Conservation (phyloP, 2,329 filamentous ascomycete genomes). For the Cordyceps tenuipes region DNA sequence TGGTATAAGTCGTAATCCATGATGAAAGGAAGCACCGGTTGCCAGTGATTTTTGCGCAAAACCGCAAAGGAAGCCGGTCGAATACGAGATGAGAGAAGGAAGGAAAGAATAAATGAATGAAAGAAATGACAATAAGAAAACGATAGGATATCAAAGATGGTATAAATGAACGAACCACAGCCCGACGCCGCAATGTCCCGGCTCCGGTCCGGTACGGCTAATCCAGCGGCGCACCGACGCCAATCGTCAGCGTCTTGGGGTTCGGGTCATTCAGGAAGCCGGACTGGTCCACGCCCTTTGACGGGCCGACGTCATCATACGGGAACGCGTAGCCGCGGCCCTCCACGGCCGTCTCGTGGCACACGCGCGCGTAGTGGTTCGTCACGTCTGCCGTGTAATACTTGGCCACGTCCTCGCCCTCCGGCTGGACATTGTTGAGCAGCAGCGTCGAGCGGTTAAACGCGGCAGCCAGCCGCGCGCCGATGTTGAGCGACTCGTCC, state of each 20-base stretch:
- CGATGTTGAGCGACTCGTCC: slow-evolving; percentile 50
- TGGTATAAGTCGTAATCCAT: neutral
- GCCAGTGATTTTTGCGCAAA: neutral
- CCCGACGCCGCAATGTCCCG: neutral
- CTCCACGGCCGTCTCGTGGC: slow-evolving; percentile 52
- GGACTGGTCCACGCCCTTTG: slow-evolving; percentile 48
- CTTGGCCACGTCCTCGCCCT: slow-evolving; percentile 35
- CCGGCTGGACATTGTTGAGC: slow-evolving; percentile 40
- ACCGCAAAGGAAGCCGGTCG: neutral
- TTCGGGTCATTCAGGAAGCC: slow-evolving; percentile 51
- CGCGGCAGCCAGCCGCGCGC: slow-evolving; percentile 65
- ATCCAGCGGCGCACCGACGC: slow-evolving; percentile 37
- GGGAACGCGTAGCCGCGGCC: slow-evolving; percentile 61
- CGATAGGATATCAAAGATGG: neutral
- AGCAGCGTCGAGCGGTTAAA: slow-evolving; percentile 67
- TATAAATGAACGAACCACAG: neutral
- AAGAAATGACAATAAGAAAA: neutral
- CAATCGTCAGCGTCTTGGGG: slow-evolving; percentile 47
- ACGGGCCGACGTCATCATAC: slow-evolving; percentile 59
- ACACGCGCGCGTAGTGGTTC: slow-evolving; percentile 60
- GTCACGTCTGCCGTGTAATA: slow-evolving; percentile 50
- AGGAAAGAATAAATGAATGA: too few species aligned
- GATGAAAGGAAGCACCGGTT: neutral
- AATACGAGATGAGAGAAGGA: neutral
- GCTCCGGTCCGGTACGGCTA: neutral